phyloP scores from a whole-genome alignment of 108 stramenopile genomes.

The Fragilaria crotonensis region DNA sequence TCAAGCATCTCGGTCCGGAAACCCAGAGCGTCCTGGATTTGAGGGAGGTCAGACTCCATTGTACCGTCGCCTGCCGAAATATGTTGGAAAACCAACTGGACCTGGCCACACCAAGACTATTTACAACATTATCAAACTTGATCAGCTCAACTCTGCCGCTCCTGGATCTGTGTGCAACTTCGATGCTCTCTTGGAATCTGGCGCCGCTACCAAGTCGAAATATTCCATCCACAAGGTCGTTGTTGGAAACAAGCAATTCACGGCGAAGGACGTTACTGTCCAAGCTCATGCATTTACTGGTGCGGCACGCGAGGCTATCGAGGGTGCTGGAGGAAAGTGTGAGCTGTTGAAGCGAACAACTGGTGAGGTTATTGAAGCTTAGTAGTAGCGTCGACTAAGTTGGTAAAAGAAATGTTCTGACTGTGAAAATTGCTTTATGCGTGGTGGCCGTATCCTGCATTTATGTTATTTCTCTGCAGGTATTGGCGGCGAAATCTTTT shows the following conservation, averaged over 20 bases:
- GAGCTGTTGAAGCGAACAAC: conserved; percentile 84
- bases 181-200: conserved; percentile 57
- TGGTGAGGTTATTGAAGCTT: conserved; percentile 68
- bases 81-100: conserved; percentile 83
- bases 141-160: conserved; percentile 63
- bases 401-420: neutral
- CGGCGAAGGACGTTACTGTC: conserved; percentile 85
- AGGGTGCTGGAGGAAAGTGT: conserved; percentile 91
- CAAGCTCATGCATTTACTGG: conserved; percentile 97
- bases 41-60: conserved; percentile 96
- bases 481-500: too few species aligned
- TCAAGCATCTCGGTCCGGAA: conserved; percentile 88
- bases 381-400: neutral
- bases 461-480: too few species aligned
- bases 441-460: too few species aligned
- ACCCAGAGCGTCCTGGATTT: conserved; percentile 87
- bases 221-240: conserved; percentile 87
- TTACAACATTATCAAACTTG: conserved; percentile 91
- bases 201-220: conserved; percentile 81
- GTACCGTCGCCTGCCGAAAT: conserved; percentile 94
- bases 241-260: conserved; percentile 72
- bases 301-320: conserved; percentile 83
- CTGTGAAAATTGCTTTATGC: too few species aligned
- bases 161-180: conserved; percentile 74
- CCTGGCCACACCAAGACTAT: conserved; percentile 88